Conservation (phyloP, 2,329 filamentous ascomycete genomes). For the Calonectria ilicicola region DNA sequence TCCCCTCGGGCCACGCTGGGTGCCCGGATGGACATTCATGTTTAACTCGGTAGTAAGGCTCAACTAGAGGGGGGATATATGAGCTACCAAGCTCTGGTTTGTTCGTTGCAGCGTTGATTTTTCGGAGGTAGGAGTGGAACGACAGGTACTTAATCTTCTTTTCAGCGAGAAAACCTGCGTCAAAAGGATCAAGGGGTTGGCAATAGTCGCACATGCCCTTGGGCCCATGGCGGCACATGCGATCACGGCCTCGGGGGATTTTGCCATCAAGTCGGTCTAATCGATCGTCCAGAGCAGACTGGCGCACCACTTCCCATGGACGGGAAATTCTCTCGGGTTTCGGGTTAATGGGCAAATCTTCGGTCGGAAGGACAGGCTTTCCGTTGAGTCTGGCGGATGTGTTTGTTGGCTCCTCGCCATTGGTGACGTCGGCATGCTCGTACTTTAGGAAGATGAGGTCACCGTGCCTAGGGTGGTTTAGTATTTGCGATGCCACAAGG, state of each 20-base stretch:
- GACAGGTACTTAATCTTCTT: constrained; percentile 99
- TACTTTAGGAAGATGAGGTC: constrained; percentile 92
- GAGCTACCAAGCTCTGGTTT: constrained; percentile 94
- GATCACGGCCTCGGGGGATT: constrained; percentile 81
- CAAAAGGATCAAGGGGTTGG: constrained; percentile 95
- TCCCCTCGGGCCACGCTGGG: constrained; percentile 92
- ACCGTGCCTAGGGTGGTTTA: constrained; percentile 74
- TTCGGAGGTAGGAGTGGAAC: constrained; percentile 93
- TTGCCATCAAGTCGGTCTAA: constrained; percentile 93
- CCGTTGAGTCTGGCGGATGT: constrained; percentile 82
- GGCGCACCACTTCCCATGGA: constrained; percentile 87
- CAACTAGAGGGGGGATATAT: constrained; percentile 93
- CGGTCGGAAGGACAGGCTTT: constrained; percentile 76
- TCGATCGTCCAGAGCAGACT: constrained; percentile 87
- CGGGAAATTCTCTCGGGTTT: constrained; percentile 70
- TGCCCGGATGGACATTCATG: constrained; percentile 93
- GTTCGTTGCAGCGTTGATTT: constrained; percentile 96
- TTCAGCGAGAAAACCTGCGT: constrained; percentile 87
- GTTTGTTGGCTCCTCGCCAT: constrained; percentile 46
- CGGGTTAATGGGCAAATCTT: constrained; percentile 74
- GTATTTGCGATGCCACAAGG: constrained; percentile 15
- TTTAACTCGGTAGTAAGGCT: constrained; percentile 92
- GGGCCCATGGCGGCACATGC: constrained; percentile 94
- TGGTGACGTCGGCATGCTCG: constrained; percentile 64
- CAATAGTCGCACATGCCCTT: constrained; percentile 99